Evolutionary conservation across 495 filamentous ascomycete genomes (phyloP).

Genomic region (Daldinia childiae): DNA sequence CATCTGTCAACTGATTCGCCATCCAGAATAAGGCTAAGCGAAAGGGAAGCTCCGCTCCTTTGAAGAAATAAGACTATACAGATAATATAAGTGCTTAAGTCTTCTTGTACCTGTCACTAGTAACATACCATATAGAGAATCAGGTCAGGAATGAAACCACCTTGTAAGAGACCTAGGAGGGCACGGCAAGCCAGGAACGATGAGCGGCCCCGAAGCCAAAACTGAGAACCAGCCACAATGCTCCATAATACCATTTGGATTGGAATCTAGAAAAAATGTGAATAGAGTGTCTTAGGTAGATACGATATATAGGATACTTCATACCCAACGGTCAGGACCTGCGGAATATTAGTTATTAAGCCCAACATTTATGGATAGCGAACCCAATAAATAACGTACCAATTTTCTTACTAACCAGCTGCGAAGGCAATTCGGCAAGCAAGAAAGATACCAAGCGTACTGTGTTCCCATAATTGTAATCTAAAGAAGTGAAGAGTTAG

Average conservation of each 20-base stretch:
- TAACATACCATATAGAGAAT: conserved; percentile 4
- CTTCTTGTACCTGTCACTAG: too few species aligned
- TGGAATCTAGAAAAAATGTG: not conserved
- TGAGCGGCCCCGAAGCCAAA: conserved; percentile 7
- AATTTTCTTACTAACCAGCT: conserved; percentile 6
- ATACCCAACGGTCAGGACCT: conserved; percentile 8
- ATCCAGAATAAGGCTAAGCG: conserved; percentile 10
- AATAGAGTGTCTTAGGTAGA: not conserved
- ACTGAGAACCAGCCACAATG: conserved; percentile 10
- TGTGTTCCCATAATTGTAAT: conserved; percentile 2
- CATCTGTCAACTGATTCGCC: conserved; percentile 4
- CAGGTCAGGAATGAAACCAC: conserved; percentile 3
- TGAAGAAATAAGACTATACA: conserved; percentile 7
- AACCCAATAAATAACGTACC: not conserved
- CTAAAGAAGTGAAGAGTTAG: not conserved
- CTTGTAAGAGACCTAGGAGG: conserved; percentile 1
- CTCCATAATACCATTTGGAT: conserved; percentile 6
- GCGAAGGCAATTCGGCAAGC: conserved; percentile 4
- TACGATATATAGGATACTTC: not conserved
- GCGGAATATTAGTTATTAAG: not conserved
- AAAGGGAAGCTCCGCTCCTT: conserved; percentile 3
- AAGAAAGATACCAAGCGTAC: conserved; percentile 1
- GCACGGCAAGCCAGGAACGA: conserved; percentile 1
- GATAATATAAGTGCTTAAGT: not conserved
- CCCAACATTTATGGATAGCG: not conserved